These are phyloP conservation scores for Echinosophora koreensis DNA, from an alignment of 306 rosid genomes.

Conservation along the genomic window DNA sequence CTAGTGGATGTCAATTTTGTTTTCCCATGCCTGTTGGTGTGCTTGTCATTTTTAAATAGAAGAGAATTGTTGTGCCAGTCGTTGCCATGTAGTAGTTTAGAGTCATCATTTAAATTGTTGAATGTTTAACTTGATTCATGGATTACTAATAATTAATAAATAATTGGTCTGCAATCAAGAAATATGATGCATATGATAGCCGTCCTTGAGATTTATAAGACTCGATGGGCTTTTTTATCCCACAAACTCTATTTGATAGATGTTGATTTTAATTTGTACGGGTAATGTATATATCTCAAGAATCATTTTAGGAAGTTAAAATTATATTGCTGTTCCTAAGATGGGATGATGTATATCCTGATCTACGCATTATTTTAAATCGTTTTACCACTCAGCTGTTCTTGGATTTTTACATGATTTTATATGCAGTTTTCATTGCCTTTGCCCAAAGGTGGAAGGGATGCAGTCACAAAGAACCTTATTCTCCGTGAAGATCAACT, in stretches of 20 bases:
- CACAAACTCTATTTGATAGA: constrained; percentile 2
- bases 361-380: not conserved
- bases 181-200: constrained; percentile 9
- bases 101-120: constrained; percentile 13
- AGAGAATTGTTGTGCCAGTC: not conserved
- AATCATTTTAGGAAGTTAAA: constrained; percentile 6
- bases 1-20: constrained; percentile 19
- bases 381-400: constrained; percentile 9
- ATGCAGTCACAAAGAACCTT: constrained; percentile 80
- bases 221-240: constrained; percentile 1
- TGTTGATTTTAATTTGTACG: constrained; percentile 30
- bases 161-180: constrained; percentile 14
- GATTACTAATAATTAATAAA: not conserved
- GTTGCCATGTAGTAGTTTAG: not conserved
- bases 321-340: constrained; percentile 6
- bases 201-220: constrained; percentile 13
- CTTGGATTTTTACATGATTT: constrained; percentile 40
- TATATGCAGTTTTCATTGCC: constrained; percentile 85
- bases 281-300: constrained; percentile 3
- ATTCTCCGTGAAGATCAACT: constrained; percentile 98
- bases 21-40: not conserved
- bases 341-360: constrained; percentile 15
- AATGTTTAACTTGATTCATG: constrained; percentile 23
- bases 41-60: constrained; percentile 4
- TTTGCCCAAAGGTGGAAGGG: constrained; percentile 89